A percentile compares a stretch with the other conserved stretches of the same genome.
phyloP scores from a whole-genome alignment of 108 stramenopile species.

The Chaetoceros tenuissimus region DNA sequence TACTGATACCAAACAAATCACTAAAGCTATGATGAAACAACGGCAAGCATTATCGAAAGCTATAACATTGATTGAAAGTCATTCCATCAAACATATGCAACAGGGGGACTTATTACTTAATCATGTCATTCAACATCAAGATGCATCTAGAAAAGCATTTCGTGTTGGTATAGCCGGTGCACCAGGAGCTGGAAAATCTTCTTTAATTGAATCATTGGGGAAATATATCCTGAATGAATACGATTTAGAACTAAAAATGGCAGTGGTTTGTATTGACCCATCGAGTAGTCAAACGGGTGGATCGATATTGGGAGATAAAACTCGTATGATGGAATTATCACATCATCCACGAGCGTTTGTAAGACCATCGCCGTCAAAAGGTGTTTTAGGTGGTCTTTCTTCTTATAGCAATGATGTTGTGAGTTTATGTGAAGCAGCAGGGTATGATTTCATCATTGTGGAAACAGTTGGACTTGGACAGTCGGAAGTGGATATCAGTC shows the following conservation, averaged over 20 bases:
- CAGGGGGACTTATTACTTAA: slow-evolving; percentile 59
- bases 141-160: slow-evolving; percentile 38
- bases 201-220: slow-evolving; percentile 65
- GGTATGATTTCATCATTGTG: slow-evolving; percentile 85
- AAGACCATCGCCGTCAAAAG: slow-evolving; percentile 84
- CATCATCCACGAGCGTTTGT: slow-evolving; percentile 77
- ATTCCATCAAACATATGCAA: slow-evolving; percentile 26
- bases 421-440: slow-evolving; percentile 81
- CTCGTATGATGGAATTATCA: slow-evolving; percentile 90
- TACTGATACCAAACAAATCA: neutral
- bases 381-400: slow-evolving; percentile 88
- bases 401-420: slow-evolving; percentile 92
- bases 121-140: slow-evolving; percentile 17
- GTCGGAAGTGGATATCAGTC: slow-evolving; percentile 84
- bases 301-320: slow-evolving; percentile 97
- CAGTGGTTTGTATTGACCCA: slow-evolving; percentile 91
- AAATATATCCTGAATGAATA: slow-evolving; percentile 31
- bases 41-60: slow-evolving; percentile 61
- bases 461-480: slow-evolving; percentile 98
- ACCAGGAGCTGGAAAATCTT: slow-evolving; percentile 44
- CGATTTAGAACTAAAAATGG: slow-evolving; percentile 42
- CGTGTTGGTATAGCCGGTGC: slow-evolving; percentile 78
- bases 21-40: slow-evolving; percentile 1
- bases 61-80: slow-evolving; percentile 72
- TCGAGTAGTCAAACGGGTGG: slow-evolving; percentile 84